Evolutionary conservation across 805 yeast genomes (phyloP).

Genomic region (Pichia occidentalis): DNA sequence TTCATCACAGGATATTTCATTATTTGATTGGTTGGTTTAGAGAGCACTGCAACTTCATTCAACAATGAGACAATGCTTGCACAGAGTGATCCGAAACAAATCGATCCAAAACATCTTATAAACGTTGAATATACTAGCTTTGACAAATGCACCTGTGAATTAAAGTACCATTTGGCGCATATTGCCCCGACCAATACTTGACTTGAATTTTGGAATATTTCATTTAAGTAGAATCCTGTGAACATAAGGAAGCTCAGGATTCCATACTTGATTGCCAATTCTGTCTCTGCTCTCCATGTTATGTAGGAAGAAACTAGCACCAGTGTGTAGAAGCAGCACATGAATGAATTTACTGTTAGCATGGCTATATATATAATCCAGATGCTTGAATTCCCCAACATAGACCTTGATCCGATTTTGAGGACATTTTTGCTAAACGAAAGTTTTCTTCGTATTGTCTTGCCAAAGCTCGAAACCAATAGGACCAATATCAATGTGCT

Average conservation of each 20-base stretch:
- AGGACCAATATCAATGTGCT: too few relatives aligned
- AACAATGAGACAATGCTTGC: constrained; percentile 58
- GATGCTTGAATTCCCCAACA: constrained; percentile 62
- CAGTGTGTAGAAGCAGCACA: too few relatives aligned
- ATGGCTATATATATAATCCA: constrained; percentile 38
- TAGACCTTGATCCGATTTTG: constrained; percentile 55
- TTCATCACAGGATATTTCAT: constrained; percentile 1
- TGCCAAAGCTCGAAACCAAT: too few relatives aligned
- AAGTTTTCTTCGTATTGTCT: constrained; percentile 20
- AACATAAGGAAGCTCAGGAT: constrained; percentile 71
- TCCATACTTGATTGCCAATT: constrained; percentile 13
- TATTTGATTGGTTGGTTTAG: constrained; percentile 1
- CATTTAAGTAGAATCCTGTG: constrained; percentile 78
- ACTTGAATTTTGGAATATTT: constrained; percentile 69
- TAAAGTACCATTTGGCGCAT: constrained; percentile 87
- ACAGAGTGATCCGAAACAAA: constrained; percentile 71
- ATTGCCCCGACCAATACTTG: constrained; percentile 82
- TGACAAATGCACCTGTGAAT: constrained; percentile 63
- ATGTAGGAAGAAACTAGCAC: constrained; percentile 76
- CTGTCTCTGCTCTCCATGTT: constrained; percentile 44
- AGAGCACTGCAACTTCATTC: constrained; percentile 3
- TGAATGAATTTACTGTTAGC: too few relatives aligned
- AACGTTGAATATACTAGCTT: constrained; percentile 64
- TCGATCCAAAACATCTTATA: constrained; percentile 82
- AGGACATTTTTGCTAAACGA: constrained; percentile 25